Evolutionary conservation across 805 yeast genomes (phyloP), one percentile per base, ranked within the genome.

Genomic region (Saccharomyces jurei): DNA sequence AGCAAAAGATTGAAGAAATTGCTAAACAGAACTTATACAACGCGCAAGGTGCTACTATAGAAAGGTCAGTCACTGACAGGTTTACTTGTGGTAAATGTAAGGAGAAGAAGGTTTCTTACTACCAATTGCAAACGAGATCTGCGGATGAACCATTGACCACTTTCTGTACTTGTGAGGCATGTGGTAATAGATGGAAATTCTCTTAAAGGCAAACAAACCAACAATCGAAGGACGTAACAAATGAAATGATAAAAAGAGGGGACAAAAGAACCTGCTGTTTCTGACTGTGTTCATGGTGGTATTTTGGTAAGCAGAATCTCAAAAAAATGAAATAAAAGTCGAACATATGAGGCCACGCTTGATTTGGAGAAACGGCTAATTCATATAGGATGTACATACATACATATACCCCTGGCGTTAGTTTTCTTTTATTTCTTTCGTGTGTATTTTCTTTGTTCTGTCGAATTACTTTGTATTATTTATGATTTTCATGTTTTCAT

Each of bases 101-200:
- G 73, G 92, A 90, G 70, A 90, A 91, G 79, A 90, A 89, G 76
- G 99, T 94, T 46, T 87, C 96, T 63, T 94, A 94, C 71, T 92
- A 91, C 72, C 99, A 94, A 75, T 81, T 94, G 86, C 99, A 94
- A 77, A 94, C 99, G 32, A 80, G 99, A 73, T 88, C 96, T 55
- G 99, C 99, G 21, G 99, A 94, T 81, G 99, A 94, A 73, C 99
- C 99, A 56, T 80, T 94, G 65, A 94, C 99, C 6, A 94, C 99
- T 1, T 94, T 94, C 70, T 94, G 99, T 76, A 91, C 97, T 3
- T 94, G 99, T 76, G 97, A 91, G 66, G 89, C 82, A 60, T 94
- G 99, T 76, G 98, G 98, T 58, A 89, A 94, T 68, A 82, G 98
- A 71, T 94, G 99, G 99, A 94, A 94, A 73, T 94, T 94, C 69